Evolutionary conservation across 306 rosid species (phyloP), one percentile per base, ranked within the genome.

Genomic region (Lablab purpureus): DNA sequence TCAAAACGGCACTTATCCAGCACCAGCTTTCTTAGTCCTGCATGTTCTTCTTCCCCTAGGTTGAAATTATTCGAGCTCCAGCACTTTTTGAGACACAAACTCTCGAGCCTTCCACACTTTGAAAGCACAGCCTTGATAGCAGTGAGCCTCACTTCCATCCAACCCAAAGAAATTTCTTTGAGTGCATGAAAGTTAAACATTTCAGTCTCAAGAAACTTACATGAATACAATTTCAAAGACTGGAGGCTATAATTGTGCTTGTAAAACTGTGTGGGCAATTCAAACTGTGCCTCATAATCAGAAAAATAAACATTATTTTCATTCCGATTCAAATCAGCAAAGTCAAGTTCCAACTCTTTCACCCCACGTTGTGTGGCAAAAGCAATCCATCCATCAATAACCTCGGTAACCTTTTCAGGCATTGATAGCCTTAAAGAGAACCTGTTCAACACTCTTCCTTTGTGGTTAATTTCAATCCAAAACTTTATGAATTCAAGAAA

Each of bases 91-190:
- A 49, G 6, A 49, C 41, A 56, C 65, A 83, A 47, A 56, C 15
- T 67, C 73, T 78, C 83, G 6, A 78, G 11, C 30, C 0, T 15
- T 14, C 12, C 10, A 5, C 82, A 66, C 11, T n/a, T 0, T 0
- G 27, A n/a, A 2, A 83, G 19, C 46, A 83, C 62, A 0, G 36
- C 7, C 50, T 19, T 18, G 10, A 78, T 10, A 0, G 32, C 18
- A 11, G 0, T 12, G 3, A 25, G 10, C 1, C 10, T 13, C 18
- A 58, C 65, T 58, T 58, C 25, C 50, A 79, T 55, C 36, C 64
- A 79, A 8, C 84, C 84, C 12, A 84, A 80, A n/a, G 41, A 79
- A 40, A 84, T 47, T 2, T 80, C 65, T 67, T 62, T 79, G 32
- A 84, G 84, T 27, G 70, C 59, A 37, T 18, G 27, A 54, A 84